Evolutionary conservation across 495 filamentous ascomycete species (phyloP).

Genomic region (Tirmania nivea): DNA sequence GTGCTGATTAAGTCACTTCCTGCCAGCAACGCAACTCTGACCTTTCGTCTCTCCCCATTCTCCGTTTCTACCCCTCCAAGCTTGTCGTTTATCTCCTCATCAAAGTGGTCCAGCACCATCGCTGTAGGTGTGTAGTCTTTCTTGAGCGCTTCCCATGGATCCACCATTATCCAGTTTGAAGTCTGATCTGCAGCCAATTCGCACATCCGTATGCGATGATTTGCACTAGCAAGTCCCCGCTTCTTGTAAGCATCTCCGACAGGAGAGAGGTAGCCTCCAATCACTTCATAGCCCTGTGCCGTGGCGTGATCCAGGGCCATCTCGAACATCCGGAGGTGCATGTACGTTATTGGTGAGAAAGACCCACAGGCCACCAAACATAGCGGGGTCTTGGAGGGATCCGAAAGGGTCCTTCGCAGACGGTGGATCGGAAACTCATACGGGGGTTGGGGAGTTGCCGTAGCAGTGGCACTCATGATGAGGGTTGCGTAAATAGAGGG

Average conservation of each 20-base stretch:
- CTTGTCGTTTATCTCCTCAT: conserved; percentile 65
- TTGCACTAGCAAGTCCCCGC: conserved; percentile 53
- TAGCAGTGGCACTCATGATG: too few species aligned
- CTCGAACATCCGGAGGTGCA: conserved; percentile 88
- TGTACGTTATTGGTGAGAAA: conserved; percentile 68
- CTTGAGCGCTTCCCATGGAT: conserved; percentile 55
- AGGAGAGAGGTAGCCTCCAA: conserved; percentile 62
- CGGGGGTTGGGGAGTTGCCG: neutral
- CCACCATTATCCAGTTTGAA: conserved; percentile 65
- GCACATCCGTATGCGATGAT: conserved; percentile 51
- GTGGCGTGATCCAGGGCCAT: conserved; percentile 65
- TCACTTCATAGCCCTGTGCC: conserved; percentile 44
- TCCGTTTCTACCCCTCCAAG: conserved; percentile 39
- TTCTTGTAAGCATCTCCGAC: conserved; percentile 84
- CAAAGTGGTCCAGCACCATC: conserved; percentile 69
- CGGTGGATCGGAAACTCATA: conserved; percentile 57
- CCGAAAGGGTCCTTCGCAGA: conserved; percentile 42
- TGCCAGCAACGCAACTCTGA: conserved; percentile 52
- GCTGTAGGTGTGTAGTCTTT: conserved; percentile 74
- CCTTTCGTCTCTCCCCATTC: conserved; percentile 21
- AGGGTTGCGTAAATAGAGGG: too few species aligned
- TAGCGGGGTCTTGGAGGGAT: conserved; percentile 50
- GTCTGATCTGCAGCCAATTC: conserved; percentile 56
- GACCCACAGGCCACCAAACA: conserved; percentile 79
- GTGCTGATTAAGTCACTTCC: conserved; percentile 77